Conservation (phyloP, 73 alveolate genomes). For the Tetrahymena thermophila region DNA sequence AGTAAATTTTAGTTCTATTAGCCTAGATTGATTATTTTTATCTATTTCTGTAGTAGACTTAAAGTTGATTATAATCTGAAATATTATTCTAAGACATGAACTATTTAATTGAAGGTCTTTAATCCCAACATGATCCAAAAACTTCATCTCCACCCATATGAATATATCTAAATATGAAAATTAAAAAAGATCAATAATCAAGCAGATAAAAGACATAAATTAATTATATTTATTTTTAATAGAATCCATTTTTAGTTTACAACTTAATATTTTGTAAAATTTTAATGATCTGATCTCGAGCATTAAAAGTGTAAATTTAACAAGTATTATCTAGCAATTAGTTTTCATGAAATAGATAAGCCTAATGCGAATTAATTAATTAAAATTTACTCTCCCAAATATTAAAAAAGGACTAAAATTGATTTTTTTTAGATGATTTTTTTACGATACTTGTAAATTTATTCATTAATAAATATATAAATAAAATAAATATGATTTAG, state of each 20-base stretch:
- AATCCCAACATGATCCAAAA: slow-evolving; percentile 5
- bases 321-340: not conserved
- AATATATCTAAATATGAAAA: not conserved
- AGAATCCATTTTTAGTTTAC: no score
- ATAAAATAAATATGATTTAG: not conserved
- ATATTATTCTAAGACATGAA: slow-evolving; percentile 5
- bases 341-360: not conserved
- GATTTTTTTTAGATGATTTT: no score
- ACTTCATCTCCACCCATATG: slow-evolving; percentile 47
- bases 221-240: no score
- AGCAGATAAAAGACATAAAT: not conserved
- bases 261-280: no score
- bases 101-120: slow-evolving; percentile 12
- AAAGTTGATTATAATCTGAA: slow-evolving; percentile 9
- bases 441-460: no score
- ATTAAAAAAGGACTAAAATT: not conserved
- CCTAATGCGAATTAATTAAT: no score
- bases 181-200: not conserved
- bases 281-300: not conserved
- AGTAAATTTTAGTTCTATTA: slow-evolving; percentile 16
- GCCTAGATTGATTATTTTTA: slow-evolving; percentile 2
- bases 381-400: no score
- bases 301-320: not conserved
- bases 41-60: slow-evolving; percentile 9
- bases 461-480: no score